phyloP scores from a whole-genome alignment of 2,329 filamentous ascomycete genomes.

The Talaromyces verruculosus region DNA sequence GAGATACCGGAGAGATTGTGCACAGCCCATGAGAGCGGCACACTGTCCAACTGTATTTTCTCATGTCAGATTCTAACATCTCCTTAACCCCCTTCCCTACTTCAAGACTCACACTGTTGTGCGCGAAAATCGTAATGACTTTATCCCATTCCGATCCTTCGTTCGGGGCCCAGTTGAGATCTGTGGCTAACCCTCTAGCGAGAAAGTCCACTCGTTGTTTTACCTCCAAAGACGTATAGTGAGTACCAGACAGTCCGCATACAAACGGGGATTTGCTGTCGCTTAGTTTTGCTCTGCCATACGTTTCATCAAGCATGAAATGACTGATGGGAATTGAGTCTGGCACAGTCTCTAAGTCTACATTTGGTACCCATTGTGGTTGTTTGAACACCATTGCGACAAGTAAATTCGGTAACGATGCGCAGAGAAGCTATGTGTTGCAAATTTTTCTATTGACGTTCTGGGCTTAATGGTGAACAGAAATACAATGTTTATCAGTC shows the following conservation, averaged over 20 bases:
- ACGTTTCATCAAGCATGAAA: conserved; percentile 5
- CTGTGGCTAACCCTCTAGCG: conserved; percentile 61
- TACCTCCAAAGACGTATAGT: conserved; percentile 46
- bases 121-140: conserved; percentile 65
- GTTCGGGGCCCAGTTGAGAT: conserved; percentile 63
- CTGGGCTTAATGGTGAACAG: neutral
- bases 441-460: neutral
- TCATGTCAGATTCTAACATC: neutral
- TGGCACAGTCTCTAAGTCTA: conserved; percentile 10
- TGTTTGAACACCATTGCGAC: neutral
- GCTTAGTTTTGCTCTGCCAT: neutral
- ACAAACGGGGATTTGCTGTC: neutral
- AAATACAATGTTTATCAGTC: neutral
- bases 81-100: neutral
- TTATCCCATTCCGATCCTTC: conserved; percentile 70
- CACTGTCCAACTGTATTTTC: conserved; percentile 60
- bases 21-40: conserved; percentile 65
- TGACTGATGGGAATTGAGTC: neutral
- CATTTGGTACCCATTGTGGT: neutral
- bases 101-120: conserved; percentile 60
- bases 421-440: neutral
- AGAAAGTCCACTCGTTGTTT: conserved; percentile 60
- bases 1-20: conserved; percentile 69
- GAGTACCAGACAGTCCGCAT: neutral
- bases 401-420: neutral